Conservation (phyloP, 2,329 filamentous ascomycete species). For the Fusarium proliferatum region DNA sequence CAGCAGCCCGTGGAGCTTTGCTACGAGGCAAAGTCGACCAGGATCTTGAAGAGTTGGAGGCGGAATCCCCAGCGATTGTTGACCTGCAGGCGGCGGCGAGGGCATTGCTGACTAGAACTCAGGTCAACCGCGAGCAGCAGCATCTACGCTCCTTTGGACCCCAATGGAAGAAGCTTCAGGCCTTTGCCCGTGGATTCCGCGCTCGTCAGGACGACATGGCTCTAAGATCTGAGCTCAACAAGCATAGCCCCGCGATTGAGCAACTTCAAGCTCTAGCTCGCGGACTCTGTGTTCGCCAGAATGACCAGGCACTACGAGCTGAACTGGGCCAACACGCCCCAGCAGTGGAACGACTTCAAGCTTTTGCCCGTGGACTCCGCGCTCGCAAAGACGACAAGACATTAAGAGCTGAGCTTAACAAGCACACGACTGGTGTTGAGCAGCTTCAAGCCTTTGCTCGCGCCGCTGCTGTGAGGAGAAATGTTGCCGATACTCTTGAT, state of each 20-base stretch:
- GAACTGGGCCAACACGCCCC: conserved; percentile 60
- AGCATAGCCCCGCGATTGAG: conserved; percentile 56
- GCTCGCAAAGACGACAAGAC: conserved; percentile 39
- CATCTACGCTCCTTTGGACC: conserved; percentile 62
- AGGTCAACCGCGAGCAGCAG: conserved; percentile 63
- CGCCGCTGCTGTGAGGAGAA: conserved; percentile 64
- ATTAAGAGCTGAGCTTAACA: conserved; percentile 61
- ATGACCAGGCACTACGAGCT: conserved; percentile 52
- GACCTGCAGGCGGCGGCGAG: conserved; percentile 74
- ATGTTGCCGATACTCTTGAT: conserved; percentile 61
- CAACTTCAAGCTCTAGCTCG: conserved; percentile 64
- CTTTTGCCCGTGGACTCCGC: conserved; percentile 58
- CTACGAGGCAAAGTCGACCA: conserved; percentile 66
- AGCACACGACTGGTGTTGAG: conserved; percentile 57
- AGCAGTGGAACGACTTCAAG: conserved; percentile 60
- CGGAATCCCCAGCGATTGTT: conserved; percentile 61
- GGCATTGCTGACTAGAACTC: conserved; percentile 68
- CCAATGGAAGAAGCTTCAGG: conserved; percentile 60
- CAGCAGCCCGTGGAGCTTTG: conserved; percentile 74
- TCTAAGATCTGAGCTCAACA: conserved; percentile 60
- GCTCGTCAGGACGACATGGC: conserved; percentile 57
- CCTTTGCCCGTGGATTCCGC: conserved; percentile 58
- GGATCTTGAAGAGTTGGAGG: conserved; percentile 64
- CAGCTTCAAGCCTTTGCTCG: conserved; percentile 64
- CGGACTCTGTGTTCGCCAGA: conserved; percentile 43